These are phyloP conservation scores for Gossypium bickii DNA, from an alignment of 345 rosid species.

Conservation along the genomic window DNA sequence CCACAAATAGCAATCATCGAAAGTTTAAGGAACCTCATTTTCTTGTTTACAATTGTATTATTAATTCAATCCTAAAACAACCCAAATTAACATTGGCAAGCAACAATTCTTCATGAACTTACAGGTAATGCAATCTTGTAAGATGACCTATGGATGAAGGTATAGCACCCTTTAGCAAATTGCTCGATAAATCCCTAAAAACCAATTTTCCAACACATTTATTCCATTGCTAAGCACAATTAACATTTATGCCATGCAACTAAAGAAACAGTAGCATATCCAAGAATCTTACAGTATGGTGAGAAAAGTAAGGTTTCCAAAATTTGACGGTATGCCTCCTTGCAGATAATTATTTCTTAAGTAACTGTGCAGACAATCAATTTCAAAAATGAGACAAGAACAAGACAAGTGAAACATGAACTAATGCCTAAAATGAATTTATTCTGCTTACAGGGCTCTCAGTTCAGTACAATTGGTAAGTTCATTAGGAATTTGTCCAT, in stretches of 20 bases:
- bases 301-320: conserved; percentile 82
- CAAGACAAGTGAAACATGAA: too few species aligned
- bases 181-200: conserved; percentile 88
- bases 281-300: conserved; percentile 54
- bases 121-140: conserved; percentile 54
- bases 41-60: neutral
- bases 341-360: conserved; percentile 84
- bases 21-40: conserved; percentile 5
- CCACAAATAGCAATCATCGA: neutral
- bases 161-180: conserved; percentile 76
- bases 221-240: neutral
- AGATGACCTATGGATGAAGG: conserved; percentile 80
- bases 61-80: neutral
- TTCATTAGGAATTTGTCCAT: conserved; percentile 75
- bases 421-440: neutral
- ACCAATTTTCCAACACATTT: neutral
- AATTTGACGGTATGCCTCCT: conserved; percentile 78
- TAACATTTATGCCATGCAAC: neutral
- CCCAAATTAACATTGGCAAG: conserved; percentile 8
- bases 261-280: neutral
- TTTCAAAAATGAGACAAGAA: neutral
- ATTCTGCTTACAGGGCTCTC: conserved; percentile 75
- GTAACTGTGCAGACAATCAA: conserved; percentile 44
- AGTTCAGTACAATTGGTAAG: conserved; percentile 72
- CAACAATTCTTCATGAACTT: conserved; percentile 26